Conservation (phyloP, 176 grass and related monocot species). For the Oryza brachyantha region DNA sequence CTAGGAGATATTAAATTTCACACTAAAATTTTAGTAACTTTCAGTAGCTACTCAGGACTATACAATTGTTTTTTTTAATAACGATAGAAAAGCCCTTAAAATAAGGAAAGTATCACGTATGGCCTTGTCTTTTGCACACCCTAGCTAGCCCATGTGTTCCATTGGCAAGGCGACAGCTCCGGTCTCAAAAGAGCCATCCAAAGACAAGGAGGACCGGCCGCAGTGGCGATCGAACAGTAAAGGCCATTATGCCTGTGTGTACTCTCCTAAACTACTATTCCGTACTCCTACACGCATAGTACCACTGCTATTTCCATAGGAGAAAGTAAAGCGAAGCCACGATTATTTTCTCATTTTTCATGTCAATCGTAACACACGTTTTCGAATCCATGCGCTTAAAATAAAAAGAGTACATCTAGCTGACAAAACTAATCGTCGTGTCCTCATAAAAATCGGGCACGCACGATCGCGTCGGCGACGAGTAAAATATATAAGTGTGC, state of each 20-base stretch:
- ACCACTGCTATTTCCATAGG: background rate
- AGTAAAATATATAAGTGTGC: conserved; percentile 50
- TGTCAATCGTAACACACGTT: conserved; percentile 54
- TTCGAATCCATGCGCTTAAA: conserved; percentile 47
- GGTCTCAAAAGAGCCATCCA: conserved; percentile 37
- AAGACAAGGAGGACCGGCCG: background rate
- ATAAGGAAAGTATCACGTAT: conserved; percentile 6
- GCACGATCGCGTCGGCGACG: conserved; percentile 47
- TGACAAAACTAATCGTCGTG: conserved; percentile 27
- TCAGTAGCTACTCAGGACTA: too few relatives aligned
- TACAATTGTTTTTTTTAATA: too few relatives aligned
- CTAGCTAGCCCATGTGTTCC: conserved; percentile 25
- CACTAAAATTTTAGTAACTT: too few relatives aligned
- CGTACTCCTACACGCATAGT: too few relatives aligned
- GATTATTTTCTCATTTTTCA: background rate
- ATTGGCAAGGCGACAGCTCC: conserved; percentile 33
- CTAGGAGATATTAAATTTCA: too few relatives aligned
- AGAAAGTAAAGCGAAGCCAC: background rate
- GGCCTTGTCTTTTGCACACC: conserved; percentile 41
- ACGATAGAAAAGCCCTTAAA: too few relatives aligned
- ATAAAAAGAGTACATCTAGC: conserved; percentile 30
- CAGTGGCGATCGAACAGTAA: conserved; percentile 27
- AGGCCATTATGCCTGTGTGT: background rate
- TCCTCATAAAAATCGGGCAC: conserved; percentile 50
- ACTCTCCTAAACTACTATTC: conserved; percentile 7